Percentiles rank a stretch among this genome's conserved stretches.
These are phyloP conservation scores for Solanum medicagineum DNA, from an alignment of 257 asterid species.

Conservation along the genomic window DNA sequence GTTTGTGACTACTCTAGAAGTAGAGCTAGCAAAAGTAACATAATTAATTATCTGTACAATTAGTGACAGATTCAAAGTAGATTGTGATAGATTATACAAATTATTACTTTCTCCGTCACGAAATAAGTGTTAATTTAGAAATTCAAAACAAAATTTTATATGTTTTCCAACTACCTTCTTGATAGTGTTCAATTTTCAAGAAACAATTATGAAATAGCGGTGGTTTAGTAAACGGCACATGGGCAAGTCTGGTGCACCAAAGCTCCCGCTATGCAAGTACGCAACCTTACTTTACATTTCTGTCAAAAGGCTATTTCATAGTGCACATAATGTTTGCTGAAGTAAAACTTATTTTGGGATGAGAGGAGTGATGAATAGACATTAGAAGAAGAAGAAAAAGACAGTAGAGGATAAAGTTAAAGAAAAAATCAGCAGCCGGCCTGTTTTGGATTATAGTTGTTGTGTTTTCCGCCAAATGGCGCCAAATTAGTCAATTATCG, in stretches of 20 bases:
- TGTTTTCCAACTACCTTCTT: no score
- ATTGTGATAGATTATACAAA: not conserved
- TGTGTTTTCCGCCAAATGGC: conserved; percentile 2
- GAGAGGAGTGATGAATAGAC: not conserved
- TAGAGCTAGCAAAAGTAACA: not conserved
- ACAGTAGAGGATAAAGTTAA: not conserved
- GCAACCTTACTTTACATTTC: no score
- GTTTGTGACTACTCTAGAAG: not conserved
- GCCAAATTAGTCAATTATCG: not conserved
- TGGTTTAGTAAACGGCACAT: no score
- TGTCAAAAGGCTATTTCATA: no score
- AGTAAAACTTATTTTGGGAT: not conserved
- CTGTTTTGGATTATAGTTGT: not conserved
- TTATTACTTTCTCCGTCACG: not conserved
- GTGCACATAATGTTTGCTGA: not conserved
- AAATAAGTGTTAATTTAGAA: not conserved
- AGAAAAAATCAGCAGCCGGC: not conserved
- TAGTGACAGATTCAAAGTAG: not conserved
- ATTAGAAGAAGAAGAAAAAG: not conserved
- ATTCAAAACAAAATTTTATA: not conserved
- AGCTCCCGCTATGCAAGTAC: no score
- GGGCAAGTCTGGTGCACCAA: no score
- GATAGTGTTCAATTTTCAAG: no score
- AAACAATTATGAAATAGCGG: no score
- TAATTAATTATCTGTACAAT: not conserved